Conservation (phyloP, 139 green algal species). For the Coccomyxa sp. region DNA sequence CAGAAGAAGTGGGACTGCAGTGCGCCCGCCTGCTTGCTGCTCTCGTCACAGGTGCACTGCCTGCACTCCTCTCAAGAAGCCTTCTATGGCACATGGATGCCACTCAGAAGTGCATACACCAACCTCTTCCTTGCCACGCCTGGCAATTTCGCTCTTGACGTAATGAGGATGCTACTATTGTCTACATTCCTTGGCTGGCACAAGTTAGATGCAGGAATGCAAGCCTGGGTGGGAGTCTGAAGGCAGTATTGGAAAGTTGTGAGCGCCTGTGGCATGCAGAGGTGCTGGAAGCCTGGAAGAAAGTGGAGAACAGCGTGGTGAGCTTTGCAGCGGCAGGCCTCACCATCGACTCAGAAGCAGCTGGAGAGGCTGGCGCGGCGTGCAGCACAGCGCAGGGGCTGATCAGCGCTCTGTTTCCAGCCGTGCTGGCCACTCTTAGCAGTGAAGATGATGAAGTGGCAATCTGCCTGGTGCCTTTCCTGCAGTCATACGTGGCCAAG, state of each 20-base stretch:
- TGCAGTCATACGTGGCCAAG: slow-evolving; percentile 60
- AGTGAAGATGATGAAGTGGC: slow-evolving; percentile 54
- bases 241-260: too few species aligned
- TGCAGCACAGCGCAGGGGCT: slow-evolving; percentile 31
- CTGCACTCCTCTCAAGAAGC: too few species aligned
- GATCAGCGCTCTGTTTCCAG: slow-evolving; percentile 45
- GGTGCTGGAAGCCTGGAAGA: slow-evolving; percentile 78
- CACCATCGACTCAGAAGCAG: slow-evolving; percentile 55
- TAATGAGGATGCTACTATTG: too few species aligned
- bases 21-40: slow-evolving; percentile 67
- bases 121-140: too few species aligned
- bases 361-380: slow-evolving; percentile 38
- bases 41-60: slow-evolving; percentile 40
- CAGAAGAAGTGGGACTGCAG: slow-evolving; percentile 62
- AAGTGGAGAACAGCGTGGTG: slow-evolving; percentile 79
- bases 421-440: slow-evolving; percentile 21
- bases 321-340: slow-evolving; percentile 66
- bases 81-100: too few species aligned
- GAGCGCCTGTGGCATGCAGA: slow-evolving; percentile 31
- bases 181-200: too few species aligned
- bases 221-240: too few species aligned
- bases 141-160: too few species aligned
- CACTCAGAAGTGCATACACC: too few species aligned
- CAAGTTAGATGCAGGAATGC: too few species aligned
- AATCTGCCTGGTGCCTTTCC: slow-evolving; percentile 67